Base-by-base conservation (phyloP, 202 grass and related monocot genomes). In the Saccharum hybrid region DNA sequence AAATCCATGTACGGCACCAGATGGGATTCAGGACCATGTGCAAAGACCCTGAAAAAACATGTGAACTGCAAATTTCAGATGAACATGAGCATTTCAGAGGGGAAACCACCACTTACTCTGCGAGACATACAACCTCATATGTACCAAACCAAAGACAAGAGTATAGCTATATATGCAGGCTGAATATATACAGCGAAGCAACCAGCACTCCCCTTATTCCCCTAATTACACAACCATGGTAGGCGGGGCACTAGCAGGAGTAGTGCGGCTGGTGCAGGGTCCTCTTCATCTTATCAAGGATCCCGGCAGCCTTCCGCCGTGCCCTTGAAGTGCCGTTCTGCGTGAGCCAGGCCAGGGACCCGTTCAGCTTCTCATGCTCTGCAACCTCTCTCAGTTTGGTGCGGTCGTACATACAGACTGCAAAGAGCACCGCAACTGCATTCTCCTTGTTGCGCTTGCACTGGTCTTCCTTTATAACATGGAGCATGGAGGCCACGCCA, bases 371-470 rank as follows among this genome's bases (percentile, higher is more conserved):
- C 81, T 93, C 93, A 0, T 93, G 88, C 48, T 96, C 81, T 0
- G 11, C 39, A 0, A 93, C 77, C 26, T 83, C 88, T 65, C 75
- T 85, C 23, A 90, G 71, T 37, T 82, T 93, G 42, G 72, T 72
- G 71, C 90, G 82, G 66, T 96, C 56, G 3, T 96, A 92, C 90
- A 93, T 89, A 73, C 90, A 96, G 66, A 96, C 63, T 0, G 90
- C 73, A 33, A 84, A 91, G 4, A 96, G 86, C 43, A 91, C 81
- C 13, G 75, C 93, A 2, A 61, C 88, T 0, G 93, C 90, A 31
- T 96, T 96, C 88, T 96, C 93, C 59, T 92, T 96, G 81, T 87
- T 96, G 31, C 86, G 84, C 71, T 90, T 90, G 84, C 88, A 89
- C 9, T 85, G 79, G 21, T 89, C 88, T 70, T 93, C 93, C 52